Conservation (phyloP, 2,329 filamentous ascomycete genomes). For the Apiospora pterosperma region DNA sequence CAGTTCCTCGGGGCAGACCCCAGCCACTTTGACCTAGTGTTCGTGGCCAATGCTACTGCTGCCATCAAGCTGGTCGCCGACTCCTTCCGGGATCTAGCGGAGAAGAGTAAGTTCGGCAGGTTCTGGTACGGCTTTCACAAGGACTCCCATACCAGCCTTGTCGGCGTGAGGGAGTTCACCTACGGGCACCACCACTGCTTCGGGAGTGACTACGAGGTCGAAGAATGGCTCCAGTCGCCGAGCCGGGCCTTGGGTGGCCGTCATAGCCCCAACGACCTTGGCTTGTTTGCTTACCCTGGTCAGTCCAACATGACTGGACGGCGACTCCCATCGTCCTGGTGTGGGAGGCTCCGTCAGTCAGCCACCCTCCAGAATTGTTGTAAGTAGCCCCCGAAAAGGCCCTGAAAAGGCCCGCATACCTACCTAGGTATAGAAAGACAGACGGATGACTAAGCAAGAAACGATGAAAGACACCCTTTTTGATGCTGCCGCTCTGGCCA, state of each 20-base stretch:
- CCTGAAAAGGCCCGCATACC: constrained; percentile 9
- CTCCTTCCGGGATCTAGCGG: constrained; percentile 50
- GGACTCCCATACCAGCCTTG: constrained; percentile 56
- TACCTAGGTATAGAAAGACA: not conserved
- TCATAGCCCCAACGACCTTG: constrained; percentile 26
- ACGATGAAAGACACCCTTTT: constrained; percentile 45
- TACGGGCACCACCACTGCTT: constrained; percentile 55
- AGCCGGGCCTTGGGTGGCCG: constrained; percentile 19
- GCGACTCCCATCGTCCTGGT: constrained; percentile 58
- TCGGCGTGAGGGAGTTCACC: constrained; percentile 68
- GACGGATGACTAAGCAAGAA: constrained; percentile 8
- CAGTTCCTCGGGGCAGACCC: constrained; percentile 57
- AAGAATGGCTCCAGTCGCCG: constrained; percentile 37
- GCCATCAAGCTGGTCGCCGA: constrained; percentile 73
- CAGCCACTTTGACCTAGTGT: constrained; percentile 63
- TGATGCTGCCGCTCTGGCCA: constrained; percentile 63
- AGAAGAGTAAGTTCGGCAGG: constrained; percentile 37
- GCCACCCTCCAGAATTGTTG: constrained; percentile 33
- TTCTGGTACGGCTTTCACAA: constrained; percentile 61
- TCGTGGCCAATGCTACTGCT: constrained; percentile 89
- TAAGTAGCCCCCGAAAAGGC: not conserved
- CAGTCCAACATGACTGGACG: constrained; percentile 70
- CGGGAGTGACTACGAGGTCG: constrained; percentile 49
- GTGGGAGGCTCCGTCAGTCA: constrained; percentile 31
- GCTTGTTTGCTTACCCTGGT: constrained; percentile 61